Conservation (phyloP, 768 basidiomycete species). For the Phlegmacium glaucopus region DNA sequence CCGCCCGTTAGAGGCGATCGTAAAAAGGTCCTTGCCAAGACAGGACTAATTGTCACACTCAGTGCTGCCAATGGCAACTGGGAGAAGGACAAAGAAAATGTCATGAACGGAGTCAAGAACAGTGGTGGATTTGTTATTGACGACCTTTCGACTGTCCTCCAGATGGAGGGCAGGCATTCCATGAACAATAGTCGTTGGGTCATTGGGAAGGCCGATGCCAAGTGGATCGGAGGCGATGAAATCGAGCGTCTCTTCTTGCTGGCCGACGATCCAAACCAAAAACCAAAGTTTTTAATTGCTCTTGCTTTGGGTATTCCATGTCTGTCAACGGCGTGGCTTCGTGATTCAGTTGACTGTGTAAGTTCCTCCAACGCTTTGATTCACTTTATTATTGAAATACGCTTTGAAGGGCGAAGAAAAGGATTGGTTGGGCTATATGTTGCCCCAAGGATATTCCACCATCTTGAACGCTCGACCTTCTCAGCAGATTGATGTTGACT, state of each 20-base stretch:
- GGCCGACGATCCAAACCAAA: slow-evolving; percentile 62
- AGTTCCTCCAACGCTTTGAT: slow-evolving; percentile 9
- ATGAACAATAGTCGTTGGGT: slow-evolving; percentile 48
- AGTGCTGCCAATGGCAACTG: slow-evolving; percentile 32
- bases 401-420: slow-evolving; percentile 31
- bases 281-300: slow-evolving; percentile 78
- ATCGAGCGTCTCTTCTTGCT: slow-evolving; percentile 61
- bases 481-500: slow-evolving; percentile 46
- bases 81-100: slow-evolving; percentile 38
- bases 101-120: slow-evolving; percentile 41
- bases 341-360: slow-evolving; percentile 32
- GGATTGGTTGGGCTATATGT: slow-evolving; percentile 63
- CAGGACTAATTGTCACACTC: slow-evolving; percentile 60
- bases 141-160: slow-evolving; percentile 56
- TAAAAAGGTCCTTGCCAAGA: slow-evolving; percentile 40
- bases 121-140: slow-evolving; percentile 59
- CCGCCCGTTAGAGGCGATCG: slow-evolving; percentile 27
- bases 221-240: slow-evolving; percentile 38
- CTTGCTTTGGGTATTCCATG: slow-evolving; percentile 88
- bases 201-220: slow-evolving; percentile 44
- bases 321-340: slow-evolving; percentile 56
- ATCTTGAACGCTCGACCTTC: slow-evolving; percentile 30
- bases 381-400: background rate
- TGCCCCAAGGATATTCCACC: slow-evolving; percentile 55
- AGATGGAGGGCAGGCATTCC: slow-evolving; percentile 49